Base-by-base conservation (phyloP, 2,329 filamentous ascomycete genomes). In the Rutstroemia sydowiana region DNA sequence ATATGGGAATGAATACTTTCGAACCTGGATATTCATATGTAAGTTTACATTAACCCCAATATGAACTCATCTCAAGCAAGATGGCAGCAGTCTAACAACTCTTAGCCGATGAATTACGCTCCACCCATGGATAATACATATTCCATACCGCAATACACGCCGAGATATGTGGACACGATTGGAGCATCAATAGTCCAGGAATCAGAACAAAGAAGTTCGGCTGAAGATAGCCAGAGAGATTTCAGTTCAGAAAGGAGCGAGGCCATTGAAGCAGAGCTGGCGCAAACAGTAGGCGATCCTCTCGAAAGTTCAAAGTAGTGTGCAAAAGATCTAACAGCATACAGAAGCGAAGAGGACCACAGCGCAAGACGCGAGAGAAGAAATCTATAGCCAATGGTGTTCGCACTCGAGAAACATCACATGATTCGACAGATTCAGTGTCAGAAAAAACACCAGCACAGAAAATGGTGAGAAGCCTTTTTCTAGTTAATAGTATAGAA, bases 331-430 rank as follows among this genome's bases (percentile, higher is more conserved):
- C 42, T 51, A 30, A 51, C 18, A 13, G 14, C n/a, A 31, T 14
- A 13, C 41, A 51, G 48, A 32, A 46, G 32, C 31, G 48, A 51
- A 23, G 30, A 39, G 18, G 42, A 7, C 31, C 48, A 46, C 18
- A 21, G 14, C 21, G 39, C 13, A 42, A 42, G 14, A 18, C 39
- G 2, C 32, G 34, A 18, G 48, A 51, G 10, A 36, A 30, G 18
- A 46, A 46, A 18, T 21, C 34, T 18, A 45, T 31, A 51, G 32
- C 48, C 20, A 42, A 46, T 31, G 42, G 48, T 3, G 32, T n/a
- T 21, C 48, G 48, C 41, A 51, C 48, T 14, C 41, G 50, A 26
- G 50, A 52, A 45, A 47, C 45, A 48, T 52, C 50, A 36, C 50
- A 52, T 52, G 50, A 52, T 36, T 52, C 50, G 20, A 40, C 21